Evolutionary conservation across 768 basidiomycete species (phyloP), one percentile per base, ranked within the genome.

Genomic region (Clitopilus hobsonii): DNA sequence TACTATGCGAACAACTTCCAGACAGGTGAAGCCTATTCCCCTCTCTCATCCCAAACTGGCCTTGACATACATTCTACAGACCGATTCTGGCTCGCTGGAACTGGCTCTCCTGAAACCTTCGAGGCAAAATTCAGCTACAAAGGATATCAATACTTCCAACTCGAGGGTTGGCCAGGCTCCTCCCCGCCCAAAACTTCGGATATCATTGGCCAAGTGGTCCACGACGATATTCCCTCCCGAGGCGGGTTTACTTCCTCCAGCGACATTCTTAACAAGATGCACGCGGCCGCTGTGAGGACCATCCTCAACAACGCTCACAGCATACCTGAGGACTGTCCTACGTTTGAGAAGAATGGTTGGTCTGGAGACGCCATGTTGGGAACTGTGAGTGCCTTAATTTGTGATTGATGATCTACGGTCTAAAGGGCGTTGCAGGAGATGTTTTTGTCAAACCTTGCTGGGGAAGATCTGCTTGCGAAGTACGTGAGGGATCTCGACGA

Each of bases 341-440:
- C 64, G 18, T 67, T 63, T 38, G 68, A 69, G 61, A 69, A 69
- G 56, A 69, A 69, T 53, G 68, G 68, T 1, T 69, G 68, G 68
- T 62, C 67, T 0, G 68, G 68, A 2, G 68, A 69, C 26, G 68
- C 66, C 10, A 63, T 63, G 66, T 56, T 69, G 10, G 56, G 65
- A 5, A 61, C 66, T n/a, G 67, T 69, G 30, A 16, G 63, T 60
- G 24, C 36, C 18, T 24, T 38, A 24, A n/a, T 14, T 7, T 41
- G 16, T 23, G 24, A 41, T 11, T 38, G 1, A 5, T 32, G 24
- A 14, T 18, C 8, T 11, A 20, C 48, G 18, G 23, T 54, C n/a
- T 18, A 10, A 3, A 30, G 18, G 6, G 6, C 0, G 6, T 32
- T 25, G 22, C 30, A 69, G 67, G 66, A 69, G 53, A 67, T 67